Evolutionary conservation across 495 filamentous ascomycete species (phyloP), one percentile per base, ranked within the genome.

Genomic region (Barbatosphaeria neglecta): DNA sequence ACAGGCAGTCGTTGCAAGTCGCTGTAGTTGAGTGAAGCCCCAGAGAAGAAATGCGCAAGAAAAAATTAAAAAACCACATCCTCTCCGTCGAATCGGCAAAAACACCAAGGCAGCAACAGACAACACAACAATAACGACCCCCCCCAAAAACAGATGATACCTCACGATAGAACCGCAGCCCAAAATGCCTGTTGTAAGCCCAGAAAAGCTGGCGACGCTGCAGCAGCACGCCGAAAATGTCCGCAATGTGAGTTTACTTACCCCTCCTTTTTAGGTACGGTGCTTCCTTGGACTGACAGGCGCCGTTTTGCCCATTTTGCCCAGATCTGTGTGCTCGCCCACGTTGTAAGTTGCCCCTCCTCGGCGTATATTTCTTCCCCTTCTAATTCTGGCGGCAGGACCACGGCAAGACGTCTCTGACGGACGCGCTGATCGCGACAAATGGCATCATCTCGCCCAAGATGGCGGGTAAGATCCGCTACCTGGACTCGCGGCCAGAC

Each of bases 381-480:
- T 16, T 15, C 13, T 35, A 46, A 56, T 37, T 31, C 10, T 13
- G 35, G 16, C 23, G 44, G 47, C 43, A 83, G 80, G 92, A 99
- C 59, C 92, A 99, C 74, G 92, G 92, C 54, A 99, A 99, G 68
- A 99, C 92, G 6, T 96, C 93, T 18, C 82, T 99, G 51, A 93
- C 90, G 38, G 92, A 99, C 60, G 87, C 86, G 47, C 82, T 99
- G 40, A 87, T 99, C 53, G 88, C 93, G 64, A 96, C 93, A 53
- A 99, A 99, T 77, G 92, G 92, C 71, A 97, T 99, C 67, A 97
- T 99, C 56, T 97, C 93, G 11, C 85, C 90, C 35, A 96, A 96
- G 59, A 69, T 99, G 51, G 92, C 92, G 51, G 92, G 92, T 59
- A 95, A 96, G 70, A 95, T 97, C 64, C 86, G 92, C 54, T 99